Evolutionary conservation across 257 asterid species (phyloP), one percentile per base, ranked within the genome.

Genomic region (Gentiana straminea): DNA sequence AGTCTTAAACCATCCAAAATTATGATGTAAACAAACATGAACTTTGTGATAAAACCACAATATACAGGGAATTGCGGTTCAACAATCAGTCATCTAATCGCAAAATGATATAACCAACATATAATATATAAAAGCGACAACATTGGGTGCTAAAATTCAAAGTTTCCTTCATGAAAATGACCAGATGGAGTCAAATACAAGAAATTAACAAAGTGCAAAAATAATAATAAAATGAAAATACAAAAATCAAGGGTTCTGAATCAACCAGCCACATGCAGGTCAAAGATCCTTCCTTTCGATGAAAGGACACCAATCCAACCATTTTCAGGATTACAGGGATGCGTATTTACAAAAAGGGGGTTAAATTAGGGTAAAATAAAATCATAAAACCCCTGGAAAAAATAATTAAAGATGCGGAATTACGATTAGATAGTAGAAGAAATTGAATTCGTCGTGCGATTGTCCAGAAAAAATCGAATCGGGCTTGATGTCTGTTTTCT

Each of bases 341-440:
- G 9, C 8, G 0, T 15, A 57, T 8, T 49, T 6, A 45, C 55
- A 61, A 60, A 43, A 10, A 54, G 5, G 3, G 9, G 1, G 52
- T 34, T 35, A 8, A 11, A 2, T 56, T 3, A 56, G 15, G 44
- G 24, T 33, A 24, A 41, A 68, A 52, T n/a, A 37, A 35, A 58
- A 51, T 60, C 3, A 13, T 6, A 64, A 64, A 52, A 41, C n/a
- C 58, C 65, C 58, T 33, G 45, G 15, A 24, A 13, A 60, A 55
- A 60, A 24, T 48, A 65, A 70, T 36, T 50, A 45, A 68, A 60
- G 70, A 62, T 64, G 34, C 51, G 73, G 51, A 55, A 70, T 70
- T 74, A 74, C 76, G 66, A 70, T 59, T 67, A 66, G 62, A 7
- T 3, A 10, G 64, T 3, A 10, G 64, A 54, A 48, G 67, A 57